A percentile compares a stretch with the other conserved stretches of the same genome.
Evolutionary conservation across 73 alveolate genomes (phyloP).

Genomic region (Tetrahymena elliotti): DNA sequence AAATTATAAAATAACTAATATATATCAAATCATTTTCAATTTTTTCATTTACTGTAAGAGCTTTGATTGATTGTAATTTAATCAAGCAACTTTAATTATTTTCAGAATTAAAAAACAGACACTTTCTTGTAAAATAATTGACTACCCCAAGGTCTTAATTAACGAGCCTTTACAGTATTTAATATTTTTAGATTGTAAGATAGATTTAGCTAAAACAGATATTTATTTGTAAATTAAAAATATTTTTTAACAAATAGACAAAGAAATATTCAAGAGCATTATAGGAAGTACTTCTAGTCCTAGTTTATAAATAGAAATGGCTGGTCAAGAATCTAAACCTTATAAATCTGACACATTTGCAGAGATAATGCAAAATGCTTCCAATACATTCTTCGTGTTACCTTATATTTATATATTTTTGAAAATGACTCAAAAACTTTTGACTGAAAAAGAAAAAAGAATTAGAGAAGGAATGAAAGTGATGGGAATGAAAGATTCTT

Average conservation of each 20-base stretch:
- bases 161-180: no score
- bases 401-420: conserved; percentile 72
- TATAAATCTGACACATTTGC: background rate
- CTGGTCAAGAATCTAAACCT: background rate
- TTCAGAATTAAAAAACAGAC: no score
- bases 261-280: background rate
- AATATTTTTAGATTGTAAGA: no score
- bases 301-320: background rate
- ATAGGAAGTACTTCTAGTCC: background rate
- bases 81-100: no score
- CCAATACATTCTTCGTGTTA: background rate
- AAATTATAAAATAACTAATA: no score
- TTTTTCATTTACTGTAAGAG: no score
- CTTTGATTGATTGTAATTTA: no score
- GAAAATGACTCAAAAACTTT: conserved; percentile 60
- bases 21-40: no score
- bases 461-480: conserved; percentile 95
- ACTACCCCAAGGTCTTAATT: no score
- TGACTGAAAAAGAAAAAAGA: conserved; percentile 85
- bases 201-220: no score
- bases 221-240: no score
- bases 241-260: background rate
- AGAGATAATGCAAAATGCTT: background rate
- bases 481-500: conserved; percentile 88
- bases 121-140: no score